Base-by-base conservation (phyloP, 164 flowering plant species). In the Akebia trifoliata region DNA sequence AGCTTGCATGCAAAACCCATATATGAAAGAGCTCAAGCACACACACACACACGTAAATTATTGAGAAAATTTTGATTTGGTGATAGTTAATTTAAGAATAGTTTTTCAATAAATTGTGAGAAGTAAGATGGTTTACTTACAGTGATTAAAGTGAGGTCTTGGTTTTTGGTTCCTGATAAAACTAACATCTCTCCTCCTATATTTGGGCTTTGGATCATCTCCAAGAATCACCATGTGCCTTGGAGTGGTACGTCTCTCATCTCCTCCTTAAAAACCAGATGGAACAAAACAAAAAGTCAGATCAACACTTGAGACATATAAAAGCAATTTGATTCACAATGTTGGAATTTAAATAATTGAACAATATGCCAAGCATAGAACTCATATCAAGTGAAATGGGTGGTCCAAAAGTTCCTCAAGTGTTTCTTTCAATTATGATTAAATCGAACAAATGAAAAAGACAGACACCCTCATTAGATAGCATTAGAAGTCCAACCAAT, bases 151-250 rank as follows among this genome's bases (percentile, higher is more conserved):
- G 36, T 60, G 51, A 58, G 74, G 65, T 38, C 38, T 71, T 59
- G 68, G 62, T 59, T 78, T 79, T 69, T 74, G 69, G 34, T 64
- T 77, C 39, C 58, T 42, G 9, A 9, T 30, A 14, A 46, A 44
- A 14, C 15, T 31, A 38, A 45, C 55, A 24, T 39, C 35, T 56
- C 49, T 56, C 29, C 52, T 39, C 54, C 61, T 69, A 25, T 47
- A 65, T 59, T 60, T 71, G 42, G 80, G 80, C 36, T 70, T 74
- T 25, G 85, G 79, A 64, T 78, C 82, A 52, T 75, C 91, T 62
- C 97, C 97, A 44, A 91, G 76, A 60, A 84, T 76, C 60, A 75
- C 64, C 59, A 85, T 31, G 40, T 52, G 57, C 59, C 71, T 78
- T 43, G 67, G 34, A 50, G 59, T 9, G 17, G 56, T 18, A 24